phyloP scores from a whole-genome alignment of 352 stramenopile species.

The Phytopythium oedochilum region DNA sequence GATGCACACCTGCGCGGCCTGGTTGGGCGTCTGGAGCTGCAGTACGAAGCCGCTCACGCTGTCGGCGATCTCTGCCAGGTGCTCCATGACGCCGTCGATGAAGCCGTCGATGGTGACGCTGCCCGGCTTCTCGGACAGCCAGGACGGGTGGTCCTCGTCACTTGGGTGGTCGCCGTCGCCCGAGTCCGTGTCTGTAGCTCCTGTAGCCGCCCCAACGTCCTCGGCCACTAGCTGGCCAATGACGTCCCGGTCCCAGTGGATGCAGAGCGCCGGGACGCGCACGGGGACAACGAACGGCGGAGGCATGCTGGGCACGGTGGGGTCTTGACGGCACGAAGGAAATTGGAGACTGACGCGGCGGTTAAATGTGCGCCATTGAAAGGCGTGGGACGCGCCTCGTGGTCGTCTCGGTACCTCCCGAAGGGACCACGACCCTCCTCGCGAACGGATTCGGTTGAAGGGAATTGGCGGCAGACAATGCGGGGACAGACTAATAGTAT shows the following conservation, averaged over 20 bases:
- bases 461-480: no score
- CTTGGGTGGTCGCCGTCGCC: background rate
- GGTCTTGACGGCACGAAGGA: background rate
- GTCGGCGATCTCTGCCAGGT: slow-evolving; percentile 9
- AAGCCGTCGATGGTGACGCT: background rate
- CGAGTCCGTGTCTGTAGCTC: background rate
- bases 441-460: no score
- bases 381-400: no score
- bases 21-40: slow-evolving; percentile 7
- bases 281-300: background rate
- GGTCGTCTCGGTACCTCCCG: no score
- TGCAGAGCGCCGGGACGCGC: background rate
- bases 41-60: slow-evolving; percentile 1
- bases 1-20: slow-evolving; percentile 9
- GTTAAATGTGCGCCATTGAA: no score
- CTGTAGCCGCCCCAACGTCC: background rate
- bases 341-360: background rate
- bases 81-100: background rate
- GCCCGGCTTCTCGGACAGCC: background rate
- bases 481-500: no score
- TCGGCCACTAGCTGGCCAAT: background rate
- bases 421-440: no score
- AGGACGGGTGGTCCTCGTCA: background rate
- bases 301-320: background rate
- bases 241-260: background rate